Base-by-base conservation (phyloP, 345 rosid genomes). In the Gossypium anomalum region DNA sequence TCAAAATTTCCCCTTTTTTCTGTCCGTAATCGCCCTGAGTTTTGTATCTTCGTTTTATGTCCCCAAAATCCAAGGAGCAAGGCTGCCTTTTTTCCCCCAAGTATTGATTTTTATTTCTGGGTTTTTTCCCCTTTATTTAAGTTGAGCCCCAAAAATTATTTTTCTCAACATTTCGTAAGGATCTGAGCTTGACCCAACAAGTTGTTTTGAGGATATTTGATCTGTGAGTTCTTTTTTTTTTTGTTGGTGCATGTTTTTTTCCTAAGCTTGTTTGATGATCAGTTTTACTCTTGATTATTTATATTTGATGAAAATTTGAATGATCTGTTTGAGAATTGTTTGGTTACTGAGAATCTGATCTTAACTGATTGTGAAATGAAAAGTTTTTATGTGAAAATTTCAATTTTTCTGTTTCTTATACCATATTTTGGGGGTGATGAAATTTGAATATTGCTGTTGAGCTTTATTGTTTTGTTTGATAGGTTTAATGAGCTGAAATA, bases 161-260 rank as follows among this genome's bases (percentile, higher is more conserved):
- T 57, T 44, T 53, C 23, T 61, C 75, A 73, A 60, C 48, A 70
- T 41, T 45, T 34, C n/a, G 14, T 0, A 67, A 75, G 22, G 83
- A 78, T 81, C 81, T 71, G 64, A 78, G 67, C 67, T 58, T 61
- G 80, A 83, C 80, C 81, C 85, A 75, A 78, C 80, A 65, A 60
- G 38, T 62, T 80, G 45, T 67, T 67, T 73, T 27, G 45, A 51
- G 73, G 76, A 80, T 79, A 85, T 82, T 85, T 92, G 85, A 86
- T 88, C 87, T 75, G 87, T 81, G 74, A 83, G 92, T 86, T 71
- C 3, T n/a, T 70, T 70, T 59, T 43, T 65, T 72, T 78, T 67
- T 78, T 70, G 23, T 45, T 45, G 1, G 10, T 45, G 10, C 49
- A 45, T 55, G 41, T 19, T 44, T 75, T 14, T 44, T 59, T 65